Base-by-base conservation (phyloP, 2,329 filamentous ascomycete genomes). In the Fusarium dimerum region DNA sequence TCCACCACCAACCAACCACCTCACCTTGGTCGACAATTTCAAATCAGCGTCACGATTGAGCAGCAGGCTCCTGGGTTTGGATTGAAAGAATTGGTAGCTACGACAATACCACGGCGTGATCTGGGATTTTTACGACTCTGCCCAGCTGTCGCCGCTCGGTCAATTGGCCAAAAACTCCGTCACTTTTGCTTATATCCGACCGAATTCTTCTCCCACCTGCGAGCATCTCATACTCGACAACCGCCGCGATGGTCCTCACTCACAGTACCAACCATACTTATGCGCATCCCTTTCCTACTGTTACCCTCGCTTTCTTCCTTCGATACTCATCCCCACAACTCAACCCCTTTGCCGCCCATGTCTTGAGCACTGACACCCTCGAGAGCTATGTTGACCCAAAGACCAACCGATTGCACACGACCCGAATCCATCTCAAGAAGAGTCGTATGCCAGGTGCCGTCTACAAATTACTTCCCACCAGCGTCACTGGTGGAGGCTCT, bases 241-340 rank as follows among this genome's bases (percentile, higher is more conserved):
- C 52, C 50, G 67, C 58, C 66, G 79, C 68, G 50, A 85, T 85
- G 82, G 82, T 85, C 58, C 80, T 85, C 73, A 83, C 80, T 7
- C 82, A 84, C 71, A 83, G 81, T 48, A 85, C 83, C 64, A 84
- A 82, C 73, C 87, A 89, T 71, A 83, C 81, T 66, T 92, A 92
- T 79, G 81, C 86, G 60, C 90, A 93, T 73, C 87, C 88, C 45
- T 93, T 93, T 76, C 86, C 89, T 56, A 89, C 89, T 70, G 90
- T 94, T 56, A 91, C 89, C 45, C 86, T 94, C 71, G 90, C 90
- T 75, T 94, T 91, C 80, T 94, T 93, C 75, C 86, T 94, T 45
- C 89, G 90, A 60, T 94, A 94, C 74, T 91, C 89, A 54, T 84
- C 81, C 6, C 80, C 81, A 30, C 77, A 83, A 60, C 75, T 83